Evolutionary conservation across 352 stramenopile species (phyloP).

Genomic region (Elongisporangium undulatum): DNA sequence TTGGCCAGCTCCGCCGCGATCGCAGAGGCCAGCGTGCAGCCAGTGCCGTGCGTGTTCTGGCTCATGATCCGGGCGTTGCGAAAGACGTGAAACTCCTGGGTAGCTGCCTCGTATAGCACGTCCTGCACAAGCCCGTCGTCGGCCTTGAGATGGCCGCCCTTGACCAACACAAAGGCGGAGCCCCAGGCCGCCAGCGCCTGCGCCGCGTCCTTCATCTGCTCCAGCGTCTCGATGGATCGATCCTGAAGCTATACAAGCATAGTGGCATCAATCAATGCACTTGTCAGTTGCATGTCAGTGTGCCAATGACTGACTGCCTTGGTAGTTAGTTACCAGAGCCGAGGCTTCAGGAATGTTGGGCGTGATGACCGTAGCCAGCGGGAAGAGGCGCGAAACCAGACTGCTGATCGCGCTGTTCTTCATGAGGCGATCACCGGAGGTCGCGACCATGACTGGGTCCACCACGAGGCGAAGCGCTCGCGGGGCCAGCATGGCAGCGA

Average conservation of each 20-base stretch:
- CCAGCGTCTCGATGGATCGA: constrained; percentile 36
- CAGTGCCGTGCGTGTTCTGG: constrained; percentile 77
- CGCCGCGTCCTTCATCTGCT: constrained; percentile 75
- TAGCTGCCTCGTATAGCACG: constrained; percentile 25
- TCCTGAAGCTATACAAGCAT: constrained; percentile 22
- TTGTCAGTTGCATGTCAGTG: background rate
- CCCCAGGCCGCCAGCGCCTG: constrained; percentile 62
- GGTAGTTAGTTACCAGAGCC: constrained; percentile 51
- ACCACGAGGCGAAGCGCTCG: constrained; percentile 73
- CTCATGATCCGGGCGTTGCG: constrained; percentile 29
- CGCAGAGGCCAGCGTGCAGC: constrained; percentile 91
- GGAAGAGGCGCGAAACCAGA: constrained; percentile 84
- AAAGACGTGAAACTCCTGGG: constrained; percentile 23
- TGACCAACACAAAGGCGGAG: constrained; percentile 85
- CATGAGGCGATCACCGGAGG: constrained; percentile 81
- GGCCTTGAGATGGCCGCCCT: constrained; percentile 73
- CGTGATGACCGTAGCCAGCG: constrained; percentile 85
- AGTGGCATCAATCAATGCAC: constrained; percentile 1
- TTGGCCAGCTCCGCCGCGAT: constrained; percentile 87
- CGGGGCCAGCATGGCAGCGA: constrained; percentile 52
- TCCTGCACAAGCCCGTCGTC: constrained; percentile 18
- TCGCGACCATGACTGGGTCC: constrained; percentile 94
- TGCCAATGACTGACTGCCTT: background rate
- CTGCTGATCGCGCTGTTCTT: constrained; percentile 61
- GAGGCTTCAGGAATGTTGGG: constrained; percentile 94